A percentile compares a stretch with the other conserved stretches of the same genome.
phyloP scores from a whole-genome alignment of 1,139 yeast species.

The Scheffersomyces lignicola region DNA sequence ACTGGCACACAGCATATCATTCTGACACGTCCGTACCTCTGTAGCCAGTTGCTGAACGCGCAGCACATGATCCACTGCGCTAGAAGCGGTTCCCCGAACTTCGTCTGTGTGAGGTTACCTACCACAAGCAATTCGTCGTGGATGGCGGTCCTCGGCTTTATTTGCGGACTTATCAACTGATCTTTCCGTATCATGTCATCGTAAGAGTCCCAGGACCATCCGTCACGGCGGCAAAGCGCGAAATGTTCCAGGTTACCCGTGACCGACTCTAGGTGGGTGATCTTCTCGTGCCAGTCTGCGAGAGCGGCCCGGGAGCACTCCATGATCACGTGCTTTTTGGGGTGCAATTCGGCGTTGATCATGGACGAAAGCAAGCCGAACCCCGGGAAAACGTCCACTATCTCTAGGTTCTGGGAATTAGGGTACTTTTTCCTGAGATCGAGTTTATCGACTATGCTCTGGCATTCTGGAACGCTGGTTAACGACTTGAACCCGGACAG shows the following conservation, averaged over 20 bases:
- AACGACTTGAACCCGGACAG: background rate
- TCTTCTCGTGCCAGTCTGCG: constrained; percentile 26
- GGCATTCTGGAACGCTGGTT: constrained; percentile 26
- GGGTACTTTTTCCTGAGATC: constrained; percentile 43
- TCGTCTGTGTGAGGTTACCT: constrained; percentile 58
- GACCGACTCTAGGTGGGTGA: constrained; percentile 19
- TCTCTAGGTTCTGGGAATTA: constrained; percentile 44
- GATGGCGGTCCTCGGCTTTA: constrained; percentile 43
- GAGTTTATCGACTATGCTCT: constrained; percentile 42
- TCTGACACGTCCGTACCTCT: constrained; percentile 69
- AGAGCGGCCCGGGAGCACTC: constrained; percentile 49
- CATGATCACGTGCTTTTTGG: constrained; percentile 59
- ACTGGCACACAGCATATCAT: constrained; percentile 66
- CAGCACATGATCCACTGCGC: constrained; percentile 79
- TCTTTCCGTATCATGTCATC: constrained; percentile 41
- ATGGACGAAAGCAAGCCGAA: constrained; percentile 54
- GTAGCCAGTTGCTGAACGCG: constrained; percentile 73
- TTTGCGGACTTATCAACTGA: constrained; percentile 40
- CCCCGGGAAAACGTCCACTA: constrained; percentile 67
- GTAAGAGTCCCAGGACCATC: constrained; percentile 68
- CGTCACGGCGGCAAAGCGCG: constrained; percentile 40
- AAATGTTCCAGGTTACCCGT: constrained; percentile 32
- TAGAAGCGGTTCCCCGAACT: constrained; percentile 63
- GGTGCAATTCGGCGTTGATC: constrained; percentile 56
- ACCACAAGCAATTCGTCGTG: constrained; percentile 64